Base-by-base conservation (phyloP, 1,284 basidiomycete genomes). In the Leccinum pachyderme region DNA sequence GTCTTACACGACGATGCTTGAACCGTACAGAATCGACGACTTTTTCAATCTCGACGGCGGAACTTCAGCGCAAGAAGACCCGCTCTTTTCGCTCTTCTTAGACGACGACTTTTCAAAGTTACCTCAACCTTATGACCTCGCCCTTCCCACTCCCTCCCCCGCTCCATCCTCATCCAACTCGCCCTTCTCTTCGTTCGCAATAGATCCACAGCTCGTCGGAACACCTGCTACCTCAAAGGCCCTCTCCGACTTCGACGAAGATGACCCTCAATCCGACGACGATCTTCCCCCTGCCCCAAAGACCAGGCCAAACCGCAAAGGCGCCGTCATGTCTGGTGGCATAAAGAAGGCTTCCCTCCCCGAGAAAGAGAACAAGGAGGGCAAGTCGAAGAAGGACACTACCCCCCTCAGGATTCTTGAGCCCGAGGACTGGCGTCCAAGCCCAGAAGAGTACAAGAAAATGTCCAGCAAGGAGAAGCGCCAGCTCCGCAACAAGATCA, bases 401-500 rank as follows among this genome's bases (percentile, higher is more conserved):
- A 2, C 49, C 0, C 33, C 60, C 1, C 69, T 70, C 50, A 61
- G 13, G 57, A 71, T 72, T 37, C 62, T 73, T 18, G 71, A 70
- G 37, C 79, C 84, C 5, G 86, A 86, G 53, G 89, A 90, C 60
- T 91, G 89, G 89, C 79, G 89, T 54, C 91, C 91, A 1, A 84
- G 86, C 15, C 89, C 94, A 0, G 95, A 98, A 64, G 94, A 96
- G 64, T 98, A 98, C 78, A 89, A 92, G 73, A 97, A 94, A 75
- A 90, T 99, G 80, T 86, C 85, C 18, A 90, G 86, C 69, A 98
- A 98, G 76, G 95, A 98, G 76, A 98, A 98, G 75, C 79, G 96
- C 15, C 96, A 98, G 73, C 78, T 98, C 39, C 77, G 96, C 55
- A 98, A 98, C 78, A 98, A 98, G 84, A 95, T 98, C 60, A 91